Evolutionary conservation across 2,329 filamentous ascomycete species (phyloP).

Genomic region (Ustulina deusta): DNA sequence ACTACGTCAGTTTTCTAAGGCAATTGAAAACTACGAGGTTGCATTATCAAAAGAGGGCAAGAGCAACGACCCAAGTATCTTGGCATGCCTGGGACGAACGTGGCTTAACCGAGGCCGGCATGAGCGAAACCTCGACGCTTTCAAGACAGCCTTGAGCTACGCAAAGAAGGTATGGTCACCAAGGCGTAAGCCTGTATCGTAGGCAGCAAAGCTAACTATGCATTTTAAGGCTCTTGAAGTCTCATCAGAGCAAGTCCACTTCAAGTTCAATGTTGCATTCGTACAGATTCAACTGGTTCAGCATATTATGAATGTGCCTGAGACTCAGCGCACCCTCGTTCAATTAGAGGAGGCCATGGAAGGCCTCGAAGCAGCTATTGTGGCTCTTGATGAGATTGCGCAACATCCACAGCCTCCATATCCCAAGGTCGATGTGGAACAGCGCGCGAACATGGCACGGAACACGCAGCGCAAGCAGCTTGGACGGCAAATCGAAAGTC

Average conservation of each 20-base stretch:
- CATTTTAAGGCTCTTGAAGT: constrained; percentile 74
- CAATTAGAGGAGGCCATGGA: constrained; percentile 84
- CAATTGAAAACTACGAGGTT: constrained; percentile 93
- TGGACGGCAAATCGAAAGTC: constrained; percentile 83
- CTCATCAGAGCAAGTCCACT: constrained; percentile 86
- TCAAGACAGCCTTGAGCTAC: constrained; percentile 68
- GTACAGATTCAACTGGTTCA: constrained; percentile 95
- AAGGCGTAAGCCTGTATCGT: neutral
- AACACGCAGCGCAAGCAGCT: constrained; percentile 96
- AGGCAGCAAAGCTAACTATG: constrained; percentile 42
- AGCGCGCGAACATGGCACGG: constrained; percentile 95
- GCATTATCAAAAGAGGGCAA: constrained; percentile 84
- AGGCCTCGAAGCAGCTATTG: constrained; percentile 88
- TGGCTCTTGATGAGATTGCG: constrained; percentile 73
- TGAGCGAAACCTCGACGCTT: constrained; percentile 69
- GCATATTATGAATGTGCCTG: constrained; percentile 78
- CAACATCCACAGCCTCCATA: constrained; percentile 80
- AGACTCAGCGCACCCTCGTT: constrained; percentile 79
- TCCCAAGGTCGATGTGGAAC: constrained; percentile 88
- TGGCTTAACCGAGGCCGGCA: constrained; percentile 84
- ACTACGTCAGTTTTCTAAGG: constrained; percentile 87
- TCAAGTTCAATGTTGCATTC: constrained; percentile 98
- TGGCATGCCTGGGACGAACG: constrained; percentile 87
- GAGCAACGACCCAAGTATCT: constrained; percentile 77
- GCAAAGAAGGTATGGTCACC: constrained; percentile 69